phyloP scores from a whole-genome alignment of 805 yeast species.

The Saturnispora saitoi region DNA sequence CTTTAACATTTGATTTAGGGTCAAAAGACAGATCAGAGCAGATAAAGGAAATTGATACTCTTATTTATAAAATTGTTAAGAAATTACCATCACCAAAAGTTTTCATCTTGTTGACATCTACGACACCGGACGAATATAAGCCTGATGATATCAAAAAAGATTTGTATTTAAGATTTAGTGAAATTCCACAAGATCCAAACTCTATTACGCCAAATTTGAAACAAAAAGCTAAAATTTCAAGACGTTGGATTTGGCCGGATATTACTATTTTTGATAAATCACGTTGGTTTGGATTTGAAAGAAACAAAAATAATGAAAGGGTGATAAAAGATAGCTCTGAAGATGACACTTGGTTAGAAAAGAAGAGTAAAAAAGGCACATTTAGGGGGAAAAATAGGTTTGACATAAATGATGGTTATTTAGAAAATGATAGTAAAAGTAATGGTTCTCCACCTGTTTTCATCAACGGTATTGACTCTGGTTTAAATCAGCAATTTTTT shows the following conservation, averaged over 20 bases:
- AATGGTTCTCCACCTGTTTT: not conserved
- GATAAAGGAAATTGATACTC: conserved; percentile 23
- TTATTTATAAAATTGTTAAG: conserved; percentile 47
- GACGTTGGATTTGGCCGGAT: conserved; percentile 42
- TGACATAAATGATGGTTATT: conserved; percentile 25
- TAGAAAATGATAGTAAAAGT: not conserved
- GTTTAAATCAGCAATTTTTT: conserved; percentile 33
- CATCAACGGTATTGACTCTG: conserved; percentile 1
- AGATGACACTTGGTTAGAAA: conserved; percentile 27
- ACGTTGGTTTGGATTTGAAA: conserved; percentile 44
- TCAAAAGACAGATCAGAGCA: conserved; percentile 31
- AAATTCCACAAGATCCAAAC: conserved; percentile 28
- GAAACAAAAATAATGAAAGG: conserved; percentile 36
- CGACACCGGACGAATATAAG: conserved; percentile 21
- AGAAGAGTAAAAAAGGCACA: conserved; percentile 17
- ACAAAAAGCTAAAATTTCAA: conserved; percentile 23
- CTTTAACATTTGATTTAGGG: conserved; percentile 33
- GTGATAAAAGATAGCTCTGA: conserved; percentile 8
- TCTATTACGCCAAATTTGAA: conserved; percentile 26
- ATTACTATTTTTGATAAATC: conserved; percentile 42
- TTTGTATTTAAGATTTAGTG: conserved; percentile 17
- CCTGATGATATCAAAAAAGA: conserved; percentile 12
- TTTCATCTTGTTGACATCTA: conserved; percentile 50
- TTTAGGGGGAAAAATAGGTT: conserved; percentile 9
- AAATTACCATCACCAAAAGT: conserved; percentile 68